Conservation (phyloP, 1,284 basidiomycete species). For the Trichosporon inkin region DNA sequence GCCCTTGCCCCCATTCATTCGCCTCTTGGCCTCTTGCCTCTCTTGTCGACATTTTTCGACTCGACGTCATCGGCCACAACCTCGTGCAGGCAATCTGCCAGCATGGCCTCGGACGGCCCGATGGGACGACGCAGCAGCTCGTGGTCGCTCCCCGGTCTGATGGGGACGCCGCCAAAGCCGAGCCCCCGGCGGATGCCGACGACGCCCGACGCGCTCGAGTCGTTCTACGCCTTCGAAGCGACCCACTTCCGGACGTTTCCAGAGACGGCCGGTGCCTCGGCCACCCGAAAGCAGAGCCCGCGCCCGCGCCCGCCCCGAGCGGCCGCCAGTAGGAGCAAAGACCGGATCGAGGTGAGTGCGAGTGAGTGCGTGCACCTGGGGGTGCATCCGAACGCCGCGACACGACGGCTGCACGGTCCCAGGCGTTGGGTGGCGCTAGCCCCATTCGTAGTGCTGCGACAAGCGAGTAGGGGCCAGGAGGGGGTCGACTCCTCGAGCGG, state of each 20-base stretch:
- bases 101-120: not conserved
- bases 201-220: constrained; percentile 3
- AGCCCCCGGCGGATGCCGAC: not conserved
- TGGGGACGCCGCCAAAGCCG: not conserved
- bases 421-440: constrained; percentile 7
- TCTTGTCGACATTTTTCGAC: too few species aligned
- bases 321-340: not conserved
- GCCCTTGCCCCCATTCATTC: too few species aligned
- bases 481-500: not conserved
- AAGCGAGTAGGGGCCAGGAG: not conserved
- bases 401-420: not conserved
- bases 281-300: not conserved
- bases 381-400: too few species aligned
- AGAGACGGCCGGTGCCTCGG: not conserved
- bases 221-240: not conserved
- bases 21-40: too few species aligned
- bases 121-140: not conserved
- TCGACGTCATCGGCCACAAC: not conserved
- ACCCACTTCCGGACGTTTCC: not conserved
- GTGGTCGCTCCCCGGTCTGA: not conserved
- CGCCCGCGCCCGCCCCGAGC: too few species aligned
- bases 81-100: not conserved
- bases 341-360: not conserved
- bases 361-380: not conserved
- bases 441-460: constrained; percentile 1